Evolutionary conservation across 208 protist genomes (phyloP), one percentile per base, ranked within the genome.

Genomic region (Blechomonas ayalai): DNA sequence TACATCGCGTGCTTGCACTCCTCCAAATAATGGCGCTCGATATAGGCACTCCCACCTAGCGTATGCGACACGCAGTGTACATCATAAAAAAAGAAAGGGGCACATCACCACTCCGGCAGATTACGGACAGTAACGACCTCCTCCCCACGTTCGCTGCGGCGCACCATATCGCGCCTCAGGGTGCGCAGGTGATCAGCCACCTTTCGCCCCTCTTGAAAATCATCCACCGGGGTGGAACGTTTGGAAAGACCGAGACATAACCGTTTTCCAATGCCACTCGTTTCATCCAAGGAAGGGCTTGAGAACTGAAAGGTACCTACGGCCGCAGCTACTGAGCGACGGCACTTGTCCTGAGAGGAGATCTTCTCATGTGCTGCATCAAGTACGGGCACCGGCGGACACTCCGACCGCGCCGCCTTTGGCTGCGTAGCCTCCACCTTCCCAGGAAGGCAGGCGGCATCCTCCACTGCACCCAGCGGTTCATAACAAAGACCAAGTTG

Each of bases 401-500:
- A 45, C 32, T 3, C 7, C 29, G n/a, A n/a, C n/a, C n/a, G n/a
- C n/a, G n/a, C n/a, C n/a, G n/a, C n/a, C n/a, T n/a, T n/a, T n/a
- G n/a, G n/a, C n/a, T n/a, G n/a, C n/a, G n/a, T n/a, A n/a, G n/a
- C n/a, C n/a, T n/a, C n/a, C n/a, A n/a, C n/a, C n/a, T n/a, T n/a
- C n/a, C n/a, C n/a, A n/a, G n/a, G n/a, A n/a, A n/a, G n/a, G n/a
- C n/a, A n/a, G n/a, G n/a, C n/a, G n/a, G n/a, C n/a, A n/a, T n/a
- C n/a, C n/a, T n/a, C n/a, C n/a, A n/a, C n/a, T n/a, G n/a, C n/a
- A n/a, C n/a, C n/a, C n/a, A n/a, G n/a, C n/a, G n/a, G n/a, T n/a
- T n/a, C n/a, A n/a, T 65, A 35, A 36, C 39, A 59, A 37, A 85
- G 45, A 5, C 70, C 79, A 13, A 91, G 67, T 13, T 91, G 45